Conservation (phyloP, 768 basidiomycete species). For the Pisolithus orientalis region DNA sequence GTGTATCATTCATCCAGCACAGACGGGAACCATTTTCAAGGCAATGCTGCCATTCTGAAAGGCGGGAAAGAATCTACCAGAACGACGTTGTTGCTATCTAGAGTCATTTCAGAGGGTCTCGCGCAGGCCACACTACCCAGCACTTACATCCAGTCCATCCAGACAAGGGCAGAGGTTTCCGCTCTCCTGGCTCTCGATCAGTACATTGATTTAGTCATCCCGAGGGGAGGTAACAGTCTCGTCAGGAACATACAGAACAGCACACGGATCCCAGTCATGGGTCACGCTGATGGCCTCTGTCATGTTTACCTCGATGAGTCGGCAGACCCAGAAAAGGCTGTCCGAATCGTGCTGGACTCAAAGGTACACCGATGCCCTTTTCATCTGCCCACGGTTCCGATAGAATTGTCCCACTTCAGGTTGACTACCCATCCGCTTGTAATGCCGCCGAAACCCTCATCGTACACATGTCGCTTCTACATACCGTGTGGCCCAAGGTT, state of each 20-base stretch:
- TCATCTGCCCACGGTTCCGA: constrained; percentile 1
- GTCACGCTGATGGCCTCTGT: constrained; percentile 96
- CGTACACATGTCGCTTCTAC: constrained; percentile 67
- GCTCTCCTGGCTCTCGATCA: constrained; percentile 79
- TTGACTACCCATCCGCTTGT: constrained; percentile 93
- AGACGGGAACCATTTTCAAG: constrained; percentile 32
- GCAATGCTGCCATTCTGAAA: constrained; percentile 95
- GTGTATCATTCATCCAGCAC: neutral
- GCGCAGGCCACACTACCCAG: constrained; percentile 64
- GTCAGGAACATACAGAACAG: constrained; percentile 84
- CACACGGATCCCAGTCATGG: constrained; percentile 96
- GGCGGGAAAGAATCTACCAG: constrained; percentile 92
- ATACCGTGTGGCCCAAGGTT: constrained; percentile 76
- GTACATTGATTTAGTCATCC: constrained; percentile 96
- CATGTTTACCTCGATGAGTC: constrained; percentile 82
- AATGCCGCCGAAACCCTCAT: constrained; percentile 89
- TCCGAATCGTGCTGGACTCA: constrained; percentile 79
- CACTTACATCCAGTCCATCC: constrained; percentile 86
- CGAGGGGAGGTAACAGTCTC: constrained; percentile 87
- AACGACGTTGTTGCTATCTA: constrained; percentile 70
- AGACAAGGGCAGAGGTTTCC: constrained; percentile 87
- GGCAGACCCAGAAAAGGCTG: constrained; percentile 74
- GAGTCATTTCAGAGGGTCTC: constrained; percentile 75
- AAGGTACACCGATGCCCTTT: constrained; percentile 51
- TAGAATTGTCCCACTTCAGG: constrained; percentile 37